Evolutionary conservation across 2,329 filamentous ascomycete species (phyloP).

Genomic region (Teratosphaeria zuluensis): DNA sequence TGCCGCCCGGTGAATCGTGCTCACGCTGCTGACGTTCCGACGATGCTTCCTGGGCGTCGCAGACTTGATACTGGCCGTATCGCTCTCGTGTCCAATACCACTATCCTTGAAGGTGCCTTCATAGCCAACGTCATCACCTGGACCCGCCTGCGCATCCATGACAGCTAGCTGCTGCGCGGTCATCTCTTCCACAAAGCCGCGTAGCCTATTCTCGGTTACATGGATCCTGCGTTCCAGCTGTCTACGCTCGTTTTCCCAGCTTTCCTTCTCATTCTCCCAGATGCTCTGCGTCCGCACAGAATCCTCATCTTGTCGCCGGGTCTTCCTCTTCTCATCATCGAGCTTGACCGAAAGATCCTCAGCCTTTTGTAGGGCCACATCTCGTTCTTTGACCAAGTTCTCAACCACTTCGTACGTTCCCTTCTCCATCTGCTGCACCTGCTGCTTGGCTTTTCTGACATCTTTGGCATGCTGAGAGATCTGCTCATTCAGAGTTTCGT

Average conservation of each 20-base stretch:
- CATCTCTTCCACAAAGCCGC: slow-evolving; percentile 76
- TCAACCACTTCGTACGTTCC: slow-evolving; percentile 78
- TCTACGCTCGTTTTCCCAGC: slow-evolving; percentile 75
- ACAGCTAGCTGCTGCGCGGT: slow-evolving; percentile 53
- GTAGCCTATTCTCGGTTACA: slow-evolving; percentile 78
- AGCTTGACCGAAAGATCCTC: slow-evolving; percentile 67
- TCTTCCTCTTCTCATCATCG: slow-evolving; percentile 66
- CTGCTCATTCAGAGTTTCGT: slow-evolving; percentile 57
- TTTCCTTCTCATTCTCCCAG: slow-evolving; percentile 75
- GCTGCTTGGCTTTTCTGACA: slow-evolving; percentile 68
- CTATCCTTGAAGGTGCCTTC: slow-evolving; percentile 55
- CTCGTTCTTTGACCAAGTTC: slow-evolving; percentile 74
- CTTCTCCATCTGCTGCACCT: slow-evolving; percentile 77
- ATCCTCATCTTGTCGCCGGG: slow-evolving; percentile 73
- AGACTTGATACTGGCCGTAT: slow-evolving; percentile 60
- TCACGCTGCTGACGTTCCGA: slow-evolving; percentile 27
- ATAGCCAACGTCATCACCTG: slow-evolving; percentile 32
- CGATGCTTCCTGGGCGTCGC: slow-evolving; percentile 17
- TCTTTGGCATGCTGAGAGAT: slow-evolving; percentile 62
- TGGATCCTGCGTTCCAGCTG: slow-evolving; percentile 77
- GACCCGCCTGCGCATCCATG: slow-evolving; percentile 17
- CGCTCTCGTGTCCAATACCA: slow-evolving; percentile 45
- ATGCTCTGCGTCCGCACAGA: slow-evolving; percentile 65
- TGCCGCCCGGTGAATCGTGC: slow-evolving; percentile 8
- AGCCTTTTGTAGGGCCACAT: slow-evolving; percentile 62